These are phyloP conservation scores for Apiosordaria backusii DNA, from an alignment of 495 filamentous ascomycete species.

Conservation along the genomic window DNA sequence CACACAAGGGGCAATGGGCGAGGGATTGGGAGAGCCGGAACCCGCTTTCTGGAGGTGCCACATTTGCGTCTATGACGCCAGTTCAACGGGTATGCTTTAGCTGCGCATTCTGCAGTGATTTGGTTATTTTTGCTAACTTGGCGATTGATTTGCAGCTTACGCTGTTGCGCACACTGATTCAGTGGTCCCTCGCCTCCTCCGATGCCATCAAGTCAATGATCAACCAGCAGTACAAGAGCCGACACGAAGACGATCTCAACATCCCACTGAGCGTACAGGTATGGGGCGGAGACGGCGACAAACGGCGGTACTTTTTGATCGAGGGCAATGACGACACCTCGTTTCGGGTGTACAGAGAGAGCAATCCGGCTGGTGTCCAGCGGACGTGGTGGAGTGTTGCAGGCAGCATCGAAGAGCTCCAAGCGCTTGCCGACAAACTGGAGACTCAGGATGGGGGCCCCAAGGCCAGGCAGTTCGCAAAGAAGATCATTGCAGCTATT, in stretches of 20 bases:
- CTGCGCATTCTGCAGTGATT: background rate
- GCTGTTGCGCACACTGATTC: conserved; percentile 73
- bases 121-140: background rate
- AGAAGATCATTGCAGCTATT: conserved; percentile 74
- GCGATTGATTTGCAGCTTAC: conserved; percentile 54
- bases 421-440: conserved; percentile 67
- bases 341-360: conserved; percentile 93
- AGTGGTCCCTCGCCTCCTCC: conserved; percentile 89
- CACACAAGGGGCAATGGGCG: conserved; percentile 86
- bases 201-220: conserved; percentile 76
- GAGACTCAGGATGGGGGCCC: conserved; percentile 69
- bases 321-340: conserved; percentile 92
- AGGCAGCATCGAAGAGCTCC: conserved; percentile 83
- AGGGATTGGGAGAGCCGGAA: conserved; percentile 80
- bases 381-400: conserved; percentile 91
- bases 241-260: conserved; percentile 89
- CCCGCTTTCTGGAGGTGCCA: conserved; percentile 72
- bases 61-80: conserved; percentile 74
- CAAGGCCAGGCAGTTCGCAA: conserved; percentile 70
- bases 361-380: conserved; percentile 72
- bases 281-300: conserved; percentile 89
- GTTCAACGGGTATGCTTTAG: conserved; percentile 67
- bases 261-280: conserved; percentile 90
- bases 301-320: conserved; percentile 87
- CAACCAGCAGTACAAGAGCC: conserved; percentile 84